Conservation (phyloP, 257 asterid species). For the Plantago ovata region DNA sequence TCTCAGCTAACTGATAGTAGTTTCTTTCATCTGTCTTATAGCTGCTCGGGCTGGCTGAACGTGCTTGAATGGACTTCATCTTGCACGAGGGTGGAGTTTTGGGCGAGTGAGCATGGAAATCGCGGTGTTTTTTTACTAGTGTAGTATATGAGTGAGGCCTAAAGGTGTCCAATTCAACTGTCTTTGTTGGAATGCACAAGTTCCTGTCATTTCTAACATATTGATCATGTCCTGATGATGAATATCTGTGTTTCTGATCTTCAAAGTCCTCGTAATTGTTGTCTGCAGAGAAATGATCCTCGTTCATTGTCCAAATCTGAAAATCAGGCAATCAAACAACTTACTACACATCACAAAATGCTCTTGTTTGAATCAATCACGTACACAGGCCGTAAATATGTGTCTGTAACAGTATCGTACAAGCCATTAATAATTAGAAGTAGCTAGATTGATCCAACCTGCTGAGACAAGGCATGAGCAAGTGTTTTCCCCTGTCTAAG, state of each 20-base stretch:
- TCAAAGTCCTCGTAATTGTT: conserved; percentile 13
- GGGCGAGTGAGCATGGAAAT: conserved; percentile 26
- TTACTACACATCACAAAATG: too few species aligned
- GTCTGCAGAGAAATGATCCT: conserved; percentile 5
- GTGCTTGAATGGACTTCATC: conserved; percentile 27
- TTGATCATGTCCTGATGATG: conserved; percentile 15
- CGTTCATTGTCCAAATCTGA: conserved; percentile 40
- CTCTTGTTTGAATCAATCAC: too few species aligned
- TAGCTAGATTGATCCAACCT: conserved; percentile 35
- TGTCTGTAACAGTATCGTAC: too few species aligned
- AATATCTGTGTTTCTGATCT: conserved; percentile 6
- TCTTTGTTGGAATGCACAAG: conserved; percentile 39
- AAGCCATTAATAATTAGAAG: too few species aligned
- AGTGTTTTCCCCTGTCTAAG: conserved; percentile 45
- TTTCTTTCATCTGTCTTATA: conserved; percentile 19
- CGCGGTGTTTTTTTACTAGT: conserved; percentile 15
- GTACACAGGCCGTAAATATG: too few species aligned
- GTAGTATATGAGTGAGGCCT: conserved; percentile 25
- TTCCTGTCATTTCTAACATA: conserved; percentile 22
- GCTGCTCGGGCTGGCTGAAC: conserved; percentile 37
- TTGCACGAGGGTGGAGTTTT: conserved; percentile 34
- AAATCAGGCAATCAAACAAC: neutral
- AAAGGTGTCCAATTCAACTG: conserved; percentile 45
- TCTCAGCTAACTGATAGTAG: conserved; percentile 30
- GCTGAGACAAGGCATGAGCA: conserved; percentile 56